Evolutionary conservation across 257 asterid species (phyloP), one percentile per base, ranked within the genome.

Genomic region (Cordia subcordata): DNA sequence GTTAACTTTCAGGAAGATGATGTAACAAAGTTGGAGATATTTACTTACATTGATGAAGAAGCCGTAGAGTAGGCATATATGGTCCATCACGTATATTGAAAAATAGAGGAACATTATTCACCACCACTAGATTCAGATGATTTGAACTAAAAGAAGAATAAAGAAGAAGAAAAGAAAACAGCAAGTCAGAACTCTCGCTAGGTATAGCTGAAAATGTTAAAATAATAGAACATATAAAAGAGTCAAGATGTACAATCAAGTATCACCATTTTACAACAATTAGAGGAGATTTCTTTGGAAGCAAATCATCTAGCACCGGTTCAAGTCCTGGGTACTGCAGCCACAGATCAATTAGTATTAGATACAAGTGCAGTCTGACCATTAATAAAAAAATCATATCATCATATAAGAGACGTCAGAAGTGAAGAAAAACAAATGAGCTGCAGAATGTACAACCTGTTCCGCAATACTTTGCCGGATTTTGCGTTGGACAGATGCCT

Each of bases 11-110:
- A 8, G 27, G 17, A n/a, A 49, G 9, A 4, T 15, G 53, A 16
- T 11, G 11, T 49, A 49, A 27, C 35, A 1, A 27, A 49, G 20
- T 49, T 49, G 9, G 27, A 11, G 5, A 49, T 16, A 70, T 68
- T 40, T 58, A 65, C 91, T 83, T 79, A 93, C 97, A 93, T 65
- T 89, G 97, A 72, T 93, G 99, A 72, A 93, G 99, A 81, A 93
- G 97, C 42, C 96, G 83, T 61, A 93, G 77, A 20, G 99, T 93
- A n/a, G 99, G 99, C 99, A 93, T 86, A 67, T 93, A 89, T 45
- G 97, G 99, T 67, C 97, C 99, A 72, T 93, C 97, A 38, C 97
- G 96, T 54, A 93, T 64, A 82, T 93, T 93, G 84, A 93, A 93
- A 65, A 93, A 93, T 33, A 93, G 84, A 8, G 99, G 99, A 61